These are phyloP conservation scores for Diaporthe ilicicola DNA, from an alignment of 2,329 filamentous ascomycete species.

Conservation along the genomic window DNA sequence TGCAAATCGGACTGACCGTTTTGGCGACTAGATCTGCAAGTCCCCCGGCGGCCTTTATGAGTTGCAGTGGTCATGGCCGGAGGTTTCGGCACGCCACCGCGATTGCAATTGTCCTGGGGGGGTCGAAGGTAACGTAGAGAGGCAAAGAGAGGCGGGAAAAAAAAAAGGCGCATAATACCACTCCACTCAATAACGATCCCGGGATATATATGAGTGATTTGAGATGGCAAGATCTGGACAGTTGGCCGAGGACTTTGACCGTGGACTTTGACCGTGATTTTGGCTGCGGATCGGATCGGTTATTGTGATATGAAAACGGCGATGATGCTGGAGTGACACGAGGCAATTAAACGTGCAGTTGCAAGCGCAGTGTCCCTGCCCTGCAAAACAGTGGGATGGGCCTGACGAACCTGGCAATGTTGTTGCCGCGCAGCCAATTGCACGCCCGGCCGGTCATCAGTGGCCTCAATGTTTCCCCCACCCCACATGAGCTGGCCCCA, in stretches of 20 bases:
- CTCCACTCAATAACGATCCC: not conserved
- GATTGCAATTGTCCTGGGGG: not conserved
- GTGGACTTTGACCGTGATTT: not conserved
- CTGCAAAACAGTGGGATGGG: constrained; percentile 1
- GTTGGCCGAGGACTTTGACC: not conserved
- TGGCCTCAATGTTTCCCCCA: not conserved
- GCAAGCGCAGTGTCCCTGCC: constrained; percentile 19
- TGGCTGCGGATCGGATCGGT: not conserved
- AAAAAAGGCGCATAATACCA: constrained; percentile 8
- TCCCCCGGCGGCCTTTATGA: not conserved
- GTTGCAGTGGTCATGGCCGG: not conserved
- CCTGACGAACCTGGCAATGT: not conserved
- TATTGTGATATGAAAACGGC: not conserved
- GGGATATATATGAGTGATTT: not conserved
- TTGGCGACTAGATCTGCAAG: constrained; percentile 9
- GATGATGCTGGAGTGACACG: constrained; percentile 10
- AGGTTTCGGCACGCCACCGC: constrained; percentile 16
- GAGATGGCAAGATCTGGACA: too few relatives aligned
- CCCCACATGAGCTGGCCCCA: constrained; percentile 8
- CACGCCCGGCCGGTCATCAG: not conserved
- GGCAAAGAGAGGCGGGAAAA: not conserved
- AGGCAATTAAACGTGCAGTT: constrained; percentile 28
- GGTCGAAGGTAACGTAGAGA: not conserved
- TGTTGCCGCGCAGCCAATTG: constrained; percentile 5
- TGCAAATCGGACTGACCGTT: constrained; percentile 28